These are phyloP conservation scores for Fusarium nelsonii DNA, from an alignment of 2,329 filamentous ascomycete genomes.

Conservation along the genomic window DNA sequence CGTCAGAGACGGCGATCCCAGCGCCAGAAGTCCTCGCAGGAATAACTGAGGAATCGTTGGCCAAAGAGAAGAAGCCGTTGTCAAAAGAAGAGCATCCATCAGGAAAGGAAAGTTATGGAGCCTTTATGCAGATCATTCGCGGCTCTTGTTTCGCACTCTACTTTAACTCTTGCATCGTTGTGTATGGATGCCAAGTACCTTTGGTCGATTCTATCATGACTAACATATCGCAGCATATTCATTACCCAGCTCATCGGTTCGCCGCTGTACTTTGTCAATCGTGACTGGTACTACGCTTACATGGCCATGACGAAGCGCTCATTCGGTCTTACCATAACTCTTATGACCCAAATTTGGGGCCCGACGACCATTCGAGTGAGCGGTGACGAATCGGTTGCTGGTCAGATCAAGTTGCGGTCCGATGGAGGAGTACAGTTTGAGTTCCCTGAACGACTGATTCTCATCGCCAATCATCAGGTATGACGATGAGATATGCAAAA, in stretches of 20 bases:
- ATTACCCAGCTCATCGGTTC: constrained; percentile 80
- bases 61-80: constrained; percentile 9
- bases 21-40: constrained; percentile 49
- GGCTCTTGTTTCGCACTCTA: constrained; percentile 65
- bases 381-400: constrained; percentile 82
- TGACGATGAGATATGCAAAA: neutral
- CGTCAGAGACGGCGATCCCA: constrained; percentile 46
- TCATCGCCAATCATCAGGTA: constrained; percentile 90
- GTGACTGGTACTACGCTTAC: constrained; percentile 84
- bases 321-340: constrained; percentile 82
- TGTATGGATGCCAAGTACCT: constrained; percentile 61
- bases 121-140: constrained; percentile 64
- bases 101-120: constrained; percentile 66
- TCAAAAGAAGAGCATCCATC: constrained; percentile 61
- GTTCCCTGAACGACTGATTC: constrained; percentile 83
- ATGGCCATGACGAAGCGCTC: constrained; percentile 89
- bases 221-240: constrained; percentile 64
- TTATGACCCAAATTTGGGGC: constrained; percentile 89
- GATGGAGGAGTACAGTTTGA: constrained; percentile 82
- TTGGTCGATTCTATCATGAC: neutral
- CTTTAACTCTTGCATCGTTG: constrained; percentile 62
- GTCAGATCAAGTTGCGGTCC: constrained; percentile 75
- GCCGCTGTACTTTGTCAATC: constrained; percentile 81
- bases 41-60: constrained; percentile 36
- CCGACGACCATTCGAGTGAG: constrained; percentile 85